These are phyloP conservation scores for Aspergillus avenaceus DNA, from an alignment of 495 filamentous ascomycete species.

Conservation along the genomic window DNA sequence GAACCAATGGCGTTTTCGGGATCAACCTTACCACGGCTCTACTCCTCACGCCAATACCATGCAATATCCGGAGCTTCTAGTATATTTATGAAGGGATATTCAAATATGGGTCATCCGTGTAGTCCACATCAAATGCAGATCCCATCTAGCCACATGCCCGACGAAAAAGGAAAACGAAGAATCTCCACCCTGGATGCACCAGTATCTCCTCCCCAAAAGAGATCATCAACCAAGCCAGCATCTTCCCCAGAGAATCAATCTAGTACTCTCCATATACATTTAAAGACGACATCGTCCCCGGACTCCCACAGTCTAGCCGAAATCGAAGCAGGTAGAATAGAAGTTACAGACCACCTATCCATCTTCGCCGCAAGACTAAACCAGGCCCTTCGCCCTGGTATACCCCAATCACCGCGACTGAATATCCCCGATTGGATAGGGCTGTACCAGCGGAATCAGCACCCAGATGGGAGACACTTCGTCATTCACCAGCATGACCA, in stretches of 20 bases:
- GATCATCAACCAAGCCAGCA: background rate
- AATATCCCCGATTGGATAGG: conserved; percentile 40
- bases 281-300: too few relatives aligned
- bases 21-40: too few relatives aligned
- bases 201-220: conserved; percentile 11
- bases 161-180: background rate
- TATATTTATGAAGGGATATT: too few relatives aligned
- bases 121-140: background rate
- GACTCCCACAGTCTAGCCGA: conserved; percentile 29
- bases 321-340: conserved; percentile 54
- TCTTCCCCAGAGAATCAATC: too few relatives aligned
- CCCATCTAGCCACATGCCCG: background rate
- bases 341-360: conserved; percentile 49
- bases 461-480: conserved; percentile 53
- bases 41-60: too few relatives aligned
- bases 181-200: conserved; percentile 8
- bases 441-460: conserved; percentile 50
- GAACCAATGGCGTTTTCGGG: background rate
- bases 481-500: conserved; percentile 70
- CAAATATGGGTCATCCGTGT: background rate
- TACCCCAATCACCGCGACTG: conserved; percentile 29
- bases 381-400: conserved; percentile 11
- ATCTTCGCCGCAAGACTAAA: conserved; percentile 46
- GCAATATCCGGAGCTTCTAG: too few relatives aligned
- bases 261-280: too few relatives aligned